Evolutionary conservation across 192 early-diverging fungal genomes (phyloP).

Genomic region (Podila horticola): DNA sequence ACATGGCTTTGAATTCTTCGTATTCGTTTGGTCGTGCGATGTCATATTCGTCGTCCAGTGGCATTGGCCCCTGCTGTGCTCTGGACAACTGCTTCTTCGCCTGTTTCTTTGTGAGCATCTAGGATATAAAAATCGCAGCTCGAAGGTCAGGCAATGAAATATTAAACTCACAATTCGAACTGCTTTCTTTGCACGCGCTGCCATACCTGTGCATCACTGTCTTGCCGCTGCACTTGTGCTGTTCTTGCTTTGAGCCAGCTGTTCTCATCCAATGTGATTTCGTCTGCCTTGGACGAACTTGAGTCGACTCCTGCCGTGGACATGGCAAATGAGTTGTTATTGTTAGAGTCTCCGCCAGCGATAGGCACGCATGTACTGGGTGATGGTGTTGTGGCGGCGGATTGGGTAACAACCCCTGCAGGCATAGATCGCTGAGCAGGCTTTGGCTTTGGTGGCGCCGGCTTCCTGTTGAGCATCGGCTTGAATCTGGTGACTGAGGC

Average conservation of each 20-base stretch:
- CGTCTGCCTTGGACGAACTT: constrained; percentile 1
- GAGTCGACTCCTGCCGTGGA: background rate
- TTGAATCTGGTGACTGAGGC: constrained; percentile 52
- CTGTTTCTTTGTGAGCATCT: constrained; percentile 25
- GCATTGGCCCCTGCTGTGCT: constrained; percentile 46
- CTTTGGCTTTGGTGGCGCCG: constrained; percentile 60
- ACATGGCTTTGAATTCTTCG: constrained; percentile 67
- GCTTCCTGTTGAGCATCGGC: constrained; percentile 58
- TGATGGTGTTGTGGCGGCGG: constrained; percentile 1
- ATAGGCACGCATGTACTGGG: background rate
- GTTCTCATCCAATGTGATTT: constrained; percentile 26
- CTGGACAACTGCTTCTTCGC: constrained; percentile 35
- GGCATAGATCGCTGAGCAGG: constrained; percentile 33
- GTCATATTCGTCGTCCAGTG: constrained; percentile 70
- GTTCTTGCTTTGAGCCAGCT: constrained; percentile 35
- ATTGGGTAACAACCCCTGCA: constrained; percentile 31
- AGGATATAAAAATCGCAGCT: background rate
- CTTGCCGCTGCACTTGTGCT: constrained; percentile 55
- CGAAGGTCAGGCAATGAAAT: background rate
- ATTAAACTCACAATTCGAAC: no score
- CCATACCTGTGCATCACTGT: constrained; percentile 17
- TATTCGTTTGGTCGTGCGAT: constrained; percentile 79
- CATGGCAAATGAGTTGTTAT: background rate
- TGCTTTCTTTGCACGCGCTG: no score
- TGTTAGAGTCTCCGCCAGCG: background rate